A percentile compares a stretch with the other conserved stretches of the same genome.
Evolutionary conservation across 148 eudicot species (phyloP).

Genomic region (Cornus controversa): DNA sequence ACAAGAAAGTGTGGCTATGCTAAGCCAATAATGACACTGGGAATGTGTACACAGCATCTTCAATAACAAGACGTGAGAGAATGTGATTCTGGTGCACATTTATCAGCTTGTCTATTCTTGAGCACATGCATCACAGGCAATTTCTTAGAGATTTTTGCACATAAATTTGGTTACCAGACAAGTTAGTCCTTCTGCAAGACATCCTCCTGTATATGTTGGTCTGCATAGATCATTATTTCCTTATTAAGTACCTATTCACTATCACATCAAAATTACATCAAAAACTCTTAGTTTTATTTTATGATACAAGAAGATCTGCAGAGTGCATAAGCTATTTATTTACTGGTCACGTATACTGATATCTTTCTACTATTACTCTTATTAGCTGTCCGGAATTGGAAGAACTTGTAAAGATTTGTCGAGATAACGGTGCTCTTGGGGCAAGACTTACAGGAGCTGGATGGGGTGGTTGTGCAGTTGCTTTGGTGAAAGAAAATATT

Average conservation of each 20-base stretch:
- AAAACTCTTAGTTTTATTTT: neutral
- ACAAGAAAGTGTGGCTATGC: no score
- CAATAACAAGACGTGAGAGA: neutral
- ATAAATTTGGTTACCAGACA: neutral
- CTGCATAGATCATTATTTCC: no score
- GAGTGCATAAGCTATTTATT: no score
- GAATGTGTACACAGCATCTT: no score
- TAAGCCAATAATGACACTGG: no score
- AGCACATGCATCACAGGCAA: neutral
- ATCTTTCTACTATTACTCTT: neutral
- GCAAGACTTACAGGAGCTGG: constrained; percentile 98
- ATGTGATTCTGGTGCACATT: neutral
- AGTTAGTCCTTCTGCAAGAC: no score
- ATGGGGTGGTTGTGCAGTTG: constrained; percentile 98
- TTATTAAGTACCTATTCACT: neutral
- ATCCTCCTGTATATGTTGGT: no score
- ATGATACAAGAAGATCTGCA: neutral
- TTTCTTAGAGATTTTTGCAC: neutral
- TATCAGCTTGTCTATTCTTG: neutral
- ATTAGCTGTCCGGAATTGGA: constrained; percentile 87
- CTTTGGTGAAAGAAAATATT: constrained; percentile 73
- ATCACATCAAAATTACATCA: neutral
- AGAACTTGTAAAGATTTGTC: constrained; percentile 77
- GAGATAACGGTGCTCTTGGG: constrained; percentile 84
- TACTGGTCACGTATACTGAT: neutral